phyloP scores from a whole-genome alignment of 768 basidiomycete species.

The Gelatoporia subvermispora region DNA sequence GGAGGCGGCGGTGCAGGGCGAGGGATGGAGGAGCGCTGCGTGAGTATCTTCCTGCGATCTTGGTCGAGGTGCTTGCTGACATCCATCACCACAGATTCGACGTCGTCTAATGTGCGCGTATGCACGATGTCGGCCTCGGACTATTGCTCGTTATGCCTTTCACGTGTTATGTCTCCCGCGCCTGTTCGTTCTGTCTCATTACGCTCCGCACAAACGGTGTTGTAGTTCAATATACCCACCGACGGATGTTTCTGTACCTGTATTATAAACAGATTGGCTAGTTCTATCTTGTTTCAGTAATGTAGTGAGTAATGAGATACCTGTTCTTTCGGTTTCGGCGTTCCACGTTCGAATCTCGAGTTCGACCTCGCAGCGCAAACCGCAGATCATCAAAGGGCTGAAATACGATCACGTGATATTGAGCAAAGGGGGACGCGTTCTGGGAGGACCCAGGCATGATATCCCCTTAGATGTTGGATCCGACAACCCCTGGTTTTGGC shows the following conservation, averaged over 20 bases:
- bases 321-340: too few species aligned
- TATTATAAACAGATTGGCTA: background rate
- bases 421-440: too few species aligned
- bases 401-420: too few species aligned
- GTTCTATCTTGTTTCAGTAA: background rate
- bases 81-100: conserved; percentile 1
- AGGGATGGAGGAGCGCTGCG: conserved; percentile 53
- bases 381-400: too few species aligned
- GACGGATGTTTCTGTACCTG: background rate
- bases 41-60: conserved; percentile 20
- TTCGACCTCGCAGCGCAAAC: too few species aligned
- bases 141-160: background rate
- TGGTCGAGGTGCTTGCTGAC: background rate
- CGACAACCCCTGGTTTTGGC: too few species aligned
- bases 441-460: too few species aligned
- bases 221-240: background rate
- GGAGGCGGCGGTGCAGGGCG: conserved; percentile 37
- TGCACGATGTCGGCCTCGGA: background rate
- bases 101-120: conserved; percentile 3
- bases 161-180: background rate
- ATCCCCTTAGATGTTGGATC: too few species aligned
- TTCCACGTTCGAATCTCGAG: too few species aligned
- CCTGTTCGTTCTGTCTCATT: background rate
- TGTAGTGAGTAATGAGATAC: too few species aligned
- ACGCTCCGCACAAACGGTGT: background rate